Conservation (phyloP, 2,329 filamentous ascomycete species). For the Trichoderma afroharzianum region DNA sequence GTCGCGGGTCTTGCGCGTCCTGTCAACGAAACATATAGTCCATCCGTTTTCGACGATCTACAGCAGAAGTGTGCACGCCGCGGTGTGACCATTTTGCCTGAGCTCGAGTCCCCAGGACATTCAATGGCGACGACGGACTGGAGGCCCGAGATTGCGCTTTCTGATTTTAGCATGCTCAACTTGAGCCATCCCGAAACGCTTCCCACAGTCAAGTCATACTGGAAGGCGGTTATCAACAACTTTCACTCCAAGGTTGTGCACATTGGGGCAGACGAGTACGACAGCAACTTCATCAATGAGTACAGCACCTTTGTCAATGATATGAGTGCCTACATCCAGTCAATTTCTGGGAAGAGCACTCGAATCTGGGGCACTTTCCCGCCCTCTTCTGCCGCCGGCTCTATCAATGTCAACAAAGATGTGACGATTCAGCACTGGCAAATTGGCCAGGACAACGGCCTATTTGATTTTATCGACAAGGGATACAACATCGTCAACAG, state of each 20-base stretch:
- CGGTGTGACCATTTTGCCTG: constrained; percentile 51
- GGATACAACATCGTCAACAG: constrained; percentile 24
- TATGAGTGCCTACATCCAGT: constrained; percentile 43
- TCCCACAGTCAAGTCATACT: constrained; percentile 49
- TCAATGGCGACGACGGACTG: constrained; percentile 51
- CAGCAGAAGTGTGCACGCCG: constrained; percentile 47
- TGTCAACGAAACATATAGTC: constrained; percentile 24
- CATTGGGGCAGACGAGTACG: constrained; percentile 54
- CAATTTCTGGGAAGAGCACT: constrained; percentile 40
- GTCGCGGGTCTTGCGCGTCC: constrained; percentile 44
- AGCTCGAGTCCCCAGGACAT: constrained; percentile 54
- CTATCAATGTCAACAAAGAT: constrained; percentile 20
- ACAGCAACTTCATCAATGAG: constrained; percentile 40
- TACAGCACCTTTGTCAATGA: constrained; percentile 48
- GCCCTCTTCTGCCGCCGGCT: constrained; percentile 5
- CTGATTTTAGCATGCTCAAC: constrained; percentile 43
- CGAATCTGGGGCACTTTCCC: constrained; percentile 51
- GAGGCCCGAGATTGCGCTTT: constrained; percentile 50
- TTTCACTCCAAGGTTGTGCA: constrained; percentile 53
- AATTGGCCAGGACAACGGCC: constrained; percentile 22
- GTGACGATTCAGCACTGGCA: constrained; percentile 24
- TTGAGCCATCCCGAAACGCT: constrained; percentile 46
- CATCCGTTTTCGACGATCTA: constrained; percentile 43
- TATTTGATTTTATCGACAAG: constrained; percentile 22
- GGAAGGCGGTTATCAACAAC: constrained; percentile 52